These are phyloP conservation scores for Boletus sp. DNA, from an alignment of 768 basidiomycete species.

Conservation along the genomic window DNA sequence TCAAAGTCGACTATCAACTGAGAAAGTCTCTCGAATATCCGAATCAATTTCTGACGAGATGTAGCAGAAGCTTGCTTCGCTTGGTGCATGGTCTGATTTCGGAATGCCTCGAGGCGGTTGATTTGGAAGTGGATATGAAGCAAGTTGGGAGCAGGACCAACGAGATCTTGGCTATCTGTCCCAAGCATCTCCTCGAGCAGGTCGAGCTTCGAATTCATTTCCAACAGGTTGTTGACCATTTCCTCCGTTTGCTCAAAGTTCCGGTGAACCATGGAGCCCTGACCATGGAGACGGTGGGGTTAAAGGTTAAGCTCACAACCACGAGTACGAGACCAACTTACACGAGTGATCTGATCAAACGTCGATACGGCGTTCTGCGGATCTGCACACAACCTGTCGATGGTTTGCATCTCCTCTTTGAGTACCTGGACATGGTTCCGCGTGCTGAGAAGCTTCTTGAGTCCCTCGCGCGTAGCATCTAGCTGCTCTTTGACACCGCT, in stretches of 20 bases:
- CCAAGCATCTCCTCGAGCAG: constrained; percentile 76
- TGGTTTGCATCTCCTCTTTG: constrained; percentile 81
- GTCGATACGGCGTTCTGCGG: constrained; percentile 76
- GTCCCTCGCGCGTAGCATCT: constrained; percentile 83
- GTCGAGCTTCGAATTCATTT: constrained; percentile 85
- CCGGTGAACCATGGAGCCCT: constrained; percentile 95
- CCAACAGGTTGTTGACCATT: constrained; percentile 91
- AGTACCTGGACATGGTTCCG: constrained; percentile 75
- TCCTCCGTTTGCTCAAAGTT: constrained; percentile 95
- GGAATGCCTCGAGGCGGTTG: constrained; percentile 88
- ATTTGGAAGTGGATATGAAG: constrained; percentile 89
- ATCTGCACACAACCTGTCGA: constrained; percentile 75
- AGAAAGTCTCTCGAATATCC: constrained; percentile 85
- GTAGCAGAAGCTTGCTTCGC: constrained; percentile 78
- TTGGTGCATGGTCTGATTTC: constrained; percentile 93
- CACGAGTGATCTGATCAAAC: constrained; percentile 95
- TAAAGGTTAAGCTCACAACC: background rate
- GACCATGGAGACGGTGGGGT: no score
- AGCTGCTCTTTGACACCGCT: constrained; percentile 92
- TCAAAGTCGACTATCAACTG: constrained; percentile 82
- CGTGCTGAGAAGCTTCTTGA: constrained; percentile 77
- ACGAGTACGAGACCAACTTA: constrained; percentile 38
- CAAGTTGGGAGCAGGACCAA: constrained; percentile 85
- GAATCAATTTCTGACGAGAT: constrained; percentile 64
- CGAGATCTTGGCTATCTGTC: constrained; percentile 70